phyloP scores from a whole-genome alignment of 176 grass and related monocot species.

The Saccharum officinarum region DNA sequence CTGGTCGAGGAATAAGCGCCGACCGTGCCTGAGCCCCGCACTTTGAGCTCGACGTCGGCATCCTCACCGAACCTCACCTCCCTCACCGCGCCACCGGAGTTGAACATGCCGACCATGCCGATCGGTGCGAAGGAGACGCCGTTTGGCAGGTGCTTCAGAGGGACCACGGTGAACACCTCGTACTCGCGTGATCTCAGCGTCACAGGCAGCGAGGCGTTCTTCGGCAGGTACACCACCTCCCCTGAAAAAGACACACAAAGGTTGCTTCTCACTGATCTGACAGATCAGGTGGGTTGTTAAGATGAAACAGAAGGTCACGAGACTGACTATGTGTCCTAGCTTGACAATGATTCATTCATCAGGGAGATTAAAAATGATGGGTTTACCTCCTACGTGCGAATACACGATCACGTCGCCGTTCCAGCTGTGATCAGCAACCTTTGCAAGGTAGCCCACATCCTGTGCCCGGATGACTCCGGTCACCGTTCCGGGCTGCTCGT shows the following conservation, averaged over 20 bases:
- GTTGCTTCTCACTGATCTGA: not conserved
- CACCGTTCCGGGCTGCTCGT: constrained; percentile 65
- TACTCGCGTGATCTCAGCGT: constrained; percentile 68
- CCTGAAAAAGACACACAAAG: constrained; percentile 15
- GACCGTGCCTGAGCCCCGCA: constrained; percentile 43
- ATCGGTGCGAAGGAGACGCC: constrained; percentile 64
- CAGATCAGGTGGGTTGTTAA: not conserved
- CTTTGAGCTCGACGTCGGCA: constrained; percentile 23
- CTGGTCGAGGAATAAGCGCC: constrained; percentile 61
- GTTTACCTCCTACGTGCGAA: constrained; percentile 55
- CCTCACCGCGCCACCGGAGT: constrained; percentile 69
- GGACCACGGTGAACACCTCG: constrained; percentile 68
- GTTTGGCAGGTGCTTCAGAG: constrained; percentile 44
- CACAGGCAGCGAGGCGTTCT: constrained; percentile 55
- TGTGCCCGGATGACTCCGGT: constrained; percentile 49
- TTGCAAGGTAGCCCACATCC: constrained; percentile 55
- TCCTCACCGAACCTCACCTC: constrained; percentile 11
- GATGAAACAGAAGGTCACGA: not conserved
- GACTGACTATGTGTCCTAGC: not conserved
- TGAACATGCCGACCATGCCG: constrained; percentile 68
- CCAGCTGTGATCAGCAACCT: constrained; percentile 48
- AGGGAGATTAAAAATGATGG: too few relatives aligned
- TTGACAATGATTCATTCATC: not conserved
- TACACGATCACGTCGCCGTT: constrained; percentile 64
- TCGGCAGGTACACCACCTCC: constrained; percentile 51